Evolutionary conservation across 176 grass and related monocot genomes (phyloP), one percentile per base, ranked within the genome.

Genomic region (Sorghum bicolor): DNA sequence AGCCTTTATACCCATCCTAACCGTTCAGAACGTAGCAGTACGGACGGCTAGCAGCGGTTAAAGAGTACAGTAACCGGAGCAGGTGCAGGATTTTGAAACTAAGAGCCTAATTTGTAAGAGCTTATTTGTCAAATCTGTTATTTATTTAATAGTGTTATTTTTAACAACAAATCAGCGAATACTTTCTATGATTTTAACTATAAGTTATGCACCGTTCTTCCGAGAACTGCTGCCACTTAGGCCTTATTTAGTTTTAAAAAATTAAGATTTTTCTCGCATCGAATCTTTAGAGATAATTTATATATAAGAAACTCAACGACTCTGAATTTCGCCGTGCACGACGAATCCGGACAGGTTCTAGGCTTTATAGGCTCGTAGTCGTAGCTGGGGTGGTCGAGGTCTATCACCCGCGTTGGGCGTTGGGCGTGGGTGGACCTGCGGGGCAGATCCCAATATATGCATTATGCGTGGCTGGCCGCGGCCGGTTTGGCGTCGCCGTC

Each of bases 401-500:
- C 58, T 55, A 61, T 20, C 24, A 41, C 62, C 13, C 26, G 10
- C 26, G 10, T 14, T 20, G 20, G 66, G 31, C 1, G 31, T 2
- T 3, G 31, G 31, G 3, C 31, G 31, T 4, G 10, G 32, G 34
- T 69, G 68, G 38, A 43, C 68, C 68, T 28, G 67, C 36, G 48
- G 50, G 19, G 17, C 15, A 4, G 19, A 53, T 57, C 52, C 52
- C 8, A 70, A 24, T n/a, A n/a, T n/a, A n/a, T 22, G 67, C 4
- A 1, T 10, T 0, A 19, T 48, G 45, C 15, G 47, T 19, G 47
- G 34, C 34, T 33, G 63, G 7, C 20, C 29, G 19, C 20, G 52
- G 20, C 74, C 25, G 78, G 44, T 38, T 81, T 44, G 78, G 64
- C 78, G 79, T 81, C 79, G 64, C 79, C 30, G 66, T 81, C 65